Evolutionary conservation across 2,329 filamentous ascomycete species (phyloP), one percentile per base, ranked within the genome.

Genomic region (Ilyonectria robusta): DNA sequence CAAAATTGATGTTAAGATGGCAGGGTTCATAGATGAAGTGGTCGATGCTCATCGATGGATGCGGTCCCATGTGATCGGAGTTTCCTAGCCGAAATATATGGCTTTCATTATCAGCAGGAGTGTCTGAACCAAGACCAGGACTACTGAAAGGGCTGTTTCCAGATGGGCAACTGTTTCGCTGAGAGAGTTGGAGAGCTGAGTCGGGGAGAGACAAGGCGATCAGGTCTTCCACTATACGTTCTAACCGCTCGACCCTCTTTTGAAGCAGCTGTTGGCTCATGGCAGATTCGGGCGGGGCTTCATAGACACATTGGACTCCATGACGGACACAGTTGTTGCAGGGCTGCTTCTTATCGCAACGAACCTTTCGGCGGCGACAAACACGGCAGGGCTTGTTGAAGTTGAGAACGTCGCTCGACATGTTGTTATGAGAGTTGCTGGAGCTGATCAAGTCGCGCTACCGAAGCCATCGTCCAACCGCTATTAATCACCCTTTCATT

Each of bases 341-440:
- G 31, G 50, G 50, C 17, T 37, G 50, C 31, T 21, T n/a, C 21
- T 54, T 54, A 29, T 54, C 31, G 19, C 50, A 54, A 37, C 50
- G 50, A 54, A 54, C 50, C 15, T 54, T 54, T 9, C 50, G 50
- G 9, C 50, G 50, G 31, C 50, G 50, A 54, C 50, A 54, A 54
- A 19, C 50, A 37, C 10, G 33, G 31, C 50, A 54, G 31, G 50
- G 50, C n/a, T 37, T 54, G 50, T 54, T 54, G 50, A 54, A 37
- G 31, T 67, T 70, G 64, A 70, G 55, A 19, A 70, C 62, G 58
- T 70, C 57, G 61, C 65, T 70, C 35, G 67, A 63, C 67, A 70
- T 70, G 31, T 56, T 58, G 57, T 56, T 23, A 44, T 13, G 11
- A 35, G 33, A 35, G 33, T 9, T 35, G 33, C 3, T 35, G 33